Evolutionary conservation across 2,329 filamentous ascomycete genomes (phyloP).

Genomic region (Volutella citrinella): DNA sequence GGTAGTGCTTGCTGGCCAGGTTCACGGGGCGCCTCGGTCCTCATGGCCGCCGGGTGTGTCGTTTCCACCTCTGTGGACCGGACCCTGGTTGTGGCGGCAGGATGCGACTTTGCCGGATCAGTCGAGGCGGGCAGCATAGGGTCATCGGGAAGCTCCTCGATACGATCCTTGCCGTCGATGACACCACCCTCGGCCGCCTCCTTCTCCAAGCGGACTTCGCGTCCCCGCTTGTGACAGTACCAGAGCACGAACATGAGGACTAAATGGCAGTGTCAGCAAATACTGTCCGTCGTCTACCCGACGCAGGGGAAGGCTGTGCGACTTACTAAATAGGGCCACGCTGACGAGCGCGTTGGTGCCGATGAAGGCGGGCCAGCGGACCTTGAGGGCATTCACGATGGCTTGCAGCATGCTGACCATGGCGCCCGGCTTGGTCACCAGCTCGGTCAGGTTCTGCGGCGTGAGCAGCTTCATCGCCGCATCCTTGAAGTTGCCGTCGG

Average conservation of each 20-base stretch:
- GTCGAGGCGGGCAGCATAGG: conserved; percentile 38
- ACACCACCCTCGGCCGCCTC: conserved; percentile 37
- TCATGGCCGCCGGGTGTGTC: neutral
- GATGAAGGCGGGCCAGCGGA: conserved; percentile 85
- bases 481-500: conserved; percentile 55
- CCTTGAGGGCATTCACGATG: conserved; percentile 85
- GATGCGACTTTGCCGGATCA: conserved; percentile 11
- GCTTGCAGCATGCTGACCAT: conserved; percentile 80
- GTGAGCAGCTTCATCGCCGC: conserved; percentile 65
- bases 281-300: too few relatives aligned
- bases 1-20: too few relatives aligned
- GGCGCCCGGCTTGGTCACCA: conserved; percentile 84
- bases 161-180: conserved; percentile 37
- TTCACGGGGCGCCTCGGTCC: neutral
- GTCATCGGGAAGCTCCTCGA: conserved; percentile 51
- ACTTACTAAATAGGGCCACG: conserved; percentile 79
- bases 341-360: conserved; percentile 92
- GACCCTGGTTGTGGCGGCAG: neutral
- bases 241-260: conserved; percentile 92
- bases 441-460: conserved; percentile 70
- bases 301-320: neutral
- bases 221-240: conserved; percentile 96
- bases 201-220: conserved; percentile 73
- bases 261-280: conserved; percentile 28
- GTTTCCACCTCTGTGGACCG: neutral